Base-by-base conservation (phyloP, 768 basidiomycete genomes). In the Nevesoporus exiguus region DNA sequence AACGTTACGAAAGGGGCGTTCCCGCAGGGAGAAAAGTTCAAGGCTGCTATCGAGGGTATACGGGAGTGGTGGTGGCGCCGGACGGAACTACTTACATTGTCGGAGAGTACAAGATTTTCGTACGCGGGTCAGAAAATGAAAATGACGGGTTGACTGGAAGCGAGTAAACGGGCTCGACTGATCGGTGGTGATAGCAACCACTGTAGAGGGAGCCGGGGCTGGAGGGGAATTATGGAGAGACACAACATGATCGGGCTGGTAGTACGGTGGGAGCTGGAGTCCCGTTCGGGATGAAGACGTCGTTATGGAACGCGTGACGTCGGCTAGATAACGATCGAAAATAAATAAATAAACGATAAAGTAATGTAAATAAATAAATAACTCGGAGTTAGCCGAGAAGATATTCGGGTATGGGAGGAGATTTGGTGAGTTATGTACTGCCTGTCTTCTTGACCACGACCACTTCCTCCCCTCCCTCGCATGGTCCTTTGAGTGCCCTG, bases 401-500 rank as follows among this genome's bases (percentile, higher is more conserved):
- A 52, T 59, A 60, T 63, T 55, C 65, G 47, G 43, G 55, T 40
- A 56, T 30, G 50, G 59, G 37, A 43, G 59, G 37, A 43, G 47
- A 45, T 47, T 57, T 54, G 55, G 57, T 40, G 56, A 13, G 64
- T 66, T 66, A 68, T 68, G 66, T 66, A 71, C 41, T 58, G 56
- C 66, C 50, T 41, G 62, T 67, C 58, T 61, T 69, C 64, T 45
- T 71, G 63, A 67, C 64, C 66, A 63, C 55, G 27, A 51, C 56
- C 57, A 56, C 64, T 62, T 25, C 54, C 51, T 50, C 53, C 60
- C 61, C 59, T 54, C 62, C 56, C 52, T 64, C 60, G 61, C 65
- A 72, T 70, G 71, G 69, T 71, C 70, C 65, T 68, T 72, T 70
- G 69, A 70, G 68, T 58, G 61, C 39, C 51, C 52, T 52, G 44